These are phyloP conservation scores for Nyctanthes arbortristis DNA, from an alignment of 257 asterid species.

Conservation along the genomic window DNA sequence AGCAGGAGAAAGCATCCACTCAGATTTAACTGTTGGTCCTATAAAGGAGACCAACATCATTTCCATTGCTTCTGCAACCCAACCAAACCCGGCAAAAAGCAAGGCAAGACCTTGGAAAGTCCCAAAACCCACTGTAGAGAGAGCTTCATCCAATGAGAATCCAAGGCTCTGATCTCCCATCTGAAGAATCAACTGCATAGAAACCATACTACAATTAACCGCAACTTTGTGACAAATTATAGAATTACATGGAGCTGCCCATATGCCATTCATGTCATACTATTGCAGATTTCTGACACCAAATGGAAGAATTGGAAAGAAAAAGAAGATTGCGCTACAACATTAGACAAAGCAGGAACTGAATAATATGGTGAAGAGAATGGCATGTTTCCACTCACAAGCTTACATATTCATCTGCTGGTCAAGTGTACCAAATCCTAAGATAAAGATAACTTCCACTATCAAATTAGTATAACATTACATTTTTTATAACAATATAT, in stretches of 20 bases:
- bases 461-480: too few species aligned
- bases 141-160: conserved; percentile 37
- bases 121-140: conserved; percentile 33
- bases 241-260: not conserved
- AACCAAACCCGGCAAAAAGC: conserved; percentile 37
- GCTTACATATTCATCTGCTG: not conserved
- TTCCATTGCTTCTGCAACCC: conserved; percentile 44
- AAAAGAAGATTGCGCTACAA: not conserved
- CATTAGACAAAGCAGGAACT: not conserved
- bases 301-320: too few species aligned
- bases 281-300: not conserved
- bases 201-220: not conserved
- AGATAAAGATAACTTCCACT: too few species aligned
- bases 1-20: conserved; percentile 41
- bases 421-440: not conserved
- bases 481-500: not conserved
- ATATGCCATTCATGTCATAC: not conserved
- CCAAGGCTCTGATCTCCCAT: conserved; percentile 27
- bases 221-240: not conserved
- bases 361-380: not conserved
- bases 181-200: not conserved
- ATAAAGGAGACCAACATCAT: conserved; percentile 38
- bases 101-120: conserved; percentile 36
- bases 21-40: conserved; percentile 37
- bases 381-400: not conserved